phyloP scores from a whole-genome alignment of 2,329 filamentous ascomycete species.

The Ramichloridium luteum region DNA sequence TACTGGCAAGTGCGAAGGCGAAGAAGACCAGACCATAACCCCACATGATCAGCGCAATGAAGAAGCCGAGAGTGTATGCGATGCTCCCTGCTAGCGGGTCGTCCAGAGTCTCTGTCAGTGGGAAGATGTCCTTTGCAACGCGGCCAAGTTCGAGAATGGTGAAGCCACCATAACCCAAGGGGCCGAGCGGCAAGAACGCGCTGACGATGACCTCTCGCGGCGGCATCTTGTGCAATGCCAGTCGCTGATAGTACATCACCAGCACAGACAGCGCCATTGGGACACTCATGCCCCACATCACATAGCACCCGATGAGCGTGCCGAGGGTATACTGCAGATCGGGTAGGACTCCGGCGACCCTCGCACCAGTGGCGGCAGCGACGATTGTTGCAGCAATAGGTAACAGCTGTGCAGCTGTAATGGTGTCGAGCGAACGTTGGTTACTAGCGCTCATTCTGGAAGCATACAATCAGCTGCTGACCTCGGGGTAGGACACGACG shows the following conservation, averaged over 20 bases:
- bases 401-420: conserved; percentile 53
- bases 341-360: conserved; percentile 47
- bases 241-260: conserved; percentile 56
- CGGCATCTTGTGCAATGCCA: conserved; percentile 54
- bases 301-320: conserved; percentile 53
- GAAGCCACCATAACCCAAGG: conserved; percentile 53
- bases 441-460: conserved; percentile 10
- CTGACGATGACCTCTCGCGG: conserved; percentile 56
- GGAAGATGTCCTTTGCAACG: conserved; percentile 19
- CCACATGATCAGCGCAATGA: conserved; percentile 44
- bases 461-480: conserved; percentile 2
- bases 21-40: conserved; percentile 38
- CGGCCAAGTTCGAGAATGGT: conserved; percentile 20
- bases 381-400: conserved; percentile 56
- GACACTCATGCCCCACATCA: conserved; percentile 55
- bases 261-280: conserved; percentile 51
- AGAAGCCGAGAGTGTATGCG: conserved; percentile 42
- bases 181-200: conserved; percentile 54
- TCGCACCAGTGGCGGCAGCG: conserved; percentile 49
- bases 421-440: conserved; percentile 35
- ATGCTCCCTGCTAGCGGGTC: conserved; percentile 34
- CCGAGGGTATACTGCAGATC: conserved; percentile 43
- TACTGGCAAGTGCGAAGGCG: conserved; percentile 36
- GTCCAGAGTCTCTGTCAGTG: conserved; percentile 3
- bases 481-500: not conserved